A percentile compares a stretch with the other conserved stretches of the same genome.
Conservation (phyloP, 306 rosid species). For the Herpetospermum pedunculosum region DNA sequence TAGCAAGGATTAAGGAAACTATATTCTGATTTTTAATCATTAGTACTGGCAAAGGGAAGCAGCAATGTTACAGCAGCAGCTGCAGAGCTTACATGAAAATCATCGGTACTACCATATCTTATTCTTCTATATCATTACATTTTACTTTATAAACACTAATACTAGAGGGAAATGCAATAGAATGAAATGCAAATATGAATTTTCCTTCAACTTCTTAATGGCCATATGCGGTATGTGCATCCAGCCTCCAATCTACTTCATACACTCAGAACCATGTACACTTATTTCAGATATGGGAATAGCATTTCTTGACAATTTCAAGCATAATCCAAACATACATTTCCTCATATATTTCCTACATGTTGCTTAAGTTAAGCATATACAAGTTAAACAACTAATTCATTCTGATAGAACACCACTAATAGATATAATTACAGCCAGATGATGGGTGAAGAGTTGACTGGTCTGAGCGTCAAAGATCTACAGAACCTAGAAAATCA, state of each 20-base stretch:
- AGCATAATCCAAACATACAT: background rate
- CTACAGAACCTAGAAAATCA: slow-evolving; percentile 62
- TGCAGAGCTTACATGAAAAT: slow-evolving; percentile 57
- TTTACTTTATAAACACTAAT: background rate
- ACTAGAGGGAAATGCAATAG: background rate
- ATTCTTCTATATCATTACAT: background rate
- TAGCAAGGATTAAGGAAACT: background rate
- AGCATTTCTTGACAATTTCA: background rate
- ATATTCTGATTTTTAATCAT: slow-evolving; percentile 13
- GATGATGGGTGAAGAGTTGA: slow-evolving; percentile 88
- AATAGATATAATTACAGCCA: slow-evolving; percentile 33
- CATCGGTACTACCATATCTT: slow-evolving; percentile 35
- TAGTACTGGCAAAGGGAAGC: slow-evolving; percentile 83
- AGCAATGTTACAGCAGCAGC: slow-evolving; percentile 56
- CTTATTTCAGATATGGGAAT: background rate
- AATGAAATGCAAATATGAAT: background rate
- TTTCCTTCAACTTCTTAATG: background rate
- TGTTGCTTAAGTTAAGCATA: background rate
- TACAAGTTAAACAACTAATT: background rate
- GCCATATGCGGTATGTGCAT: background rate
- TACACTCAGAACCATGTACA: background rate
- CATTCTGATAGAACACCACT: background rate
- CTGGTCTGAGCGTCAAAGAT: slow-evolving; percentile 57
- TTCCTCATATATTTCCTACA: background rate
- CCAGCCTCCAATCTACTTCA: background rate